Evolutionary conservation across 495 filamentous ascomycete genomes (phyloP).

Genomic region (Penicillium angulare): DNA sequence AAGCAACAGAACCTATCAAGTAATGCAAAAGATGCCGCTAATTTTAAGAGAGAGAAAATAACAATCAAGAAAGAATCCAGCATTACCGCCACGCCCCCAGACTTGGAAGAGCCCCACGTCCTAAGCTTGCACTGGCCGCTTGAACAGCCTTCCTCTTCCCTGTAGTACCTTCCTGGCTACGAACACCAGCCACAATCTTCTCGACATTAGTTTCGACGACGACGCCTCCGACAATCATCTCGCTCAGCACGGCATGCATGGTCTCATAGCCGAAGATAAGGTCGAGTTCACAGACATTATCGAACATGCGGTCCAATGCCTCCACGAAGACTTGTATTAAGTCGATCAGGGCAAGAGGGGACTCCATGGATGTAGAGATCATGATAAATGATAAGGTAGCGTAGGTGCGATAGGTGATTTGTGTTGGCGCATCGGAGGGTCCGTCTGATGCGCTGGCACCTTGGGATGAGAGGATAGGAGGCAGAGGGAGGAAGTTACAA

Average conservation of each 20-base stretch:
- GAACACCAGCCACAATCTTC: constrained; percentile 82
- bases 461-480: constrained; percentile 59
- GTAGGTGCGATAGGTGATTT: constrained; percentile 97
- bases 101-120: constrained; percentile 37
- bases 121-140: constrained; percentile 40
- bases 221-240: constrained; percentile 96
- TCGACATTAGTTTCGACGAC: constrained; percentile 92
- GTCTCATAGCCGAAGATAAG: constrained; percentile 99
- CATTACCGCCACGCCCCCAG: constrained; percentile 44
- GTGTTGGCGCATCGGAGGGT: constrained; percentile 85
- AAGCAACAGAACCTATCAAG: background rate
- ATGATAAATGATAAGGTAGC: constrained; percentile 98
- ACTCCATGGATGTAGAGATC: constrained; percentile 96
- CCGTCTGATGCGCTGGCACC: constrained; percentile 58
- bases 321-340: constrained; percentile 98
- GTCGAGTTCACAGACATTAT: constrained; percentile 97
- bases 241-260: constrained; percentile 82
- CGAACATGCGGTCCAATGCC: constrained; percentile 88
- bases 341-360: constrained; percentile 90
- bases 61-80: background rate
- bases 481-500: constrained; percentile 93
- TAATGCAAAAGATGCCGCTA: constrained; percentile 1
- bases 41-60: background rate
- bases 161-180: constrained; percentile 72
- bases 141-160: constrained; percentile 63